A percentile compares a stretch with the other conserved stretches of the same genome.
These are phyloP conservation scores for Leishmania tropica DNA, from an alignment of 208 protist genomes.

Conservation along the genomic window DNA sequence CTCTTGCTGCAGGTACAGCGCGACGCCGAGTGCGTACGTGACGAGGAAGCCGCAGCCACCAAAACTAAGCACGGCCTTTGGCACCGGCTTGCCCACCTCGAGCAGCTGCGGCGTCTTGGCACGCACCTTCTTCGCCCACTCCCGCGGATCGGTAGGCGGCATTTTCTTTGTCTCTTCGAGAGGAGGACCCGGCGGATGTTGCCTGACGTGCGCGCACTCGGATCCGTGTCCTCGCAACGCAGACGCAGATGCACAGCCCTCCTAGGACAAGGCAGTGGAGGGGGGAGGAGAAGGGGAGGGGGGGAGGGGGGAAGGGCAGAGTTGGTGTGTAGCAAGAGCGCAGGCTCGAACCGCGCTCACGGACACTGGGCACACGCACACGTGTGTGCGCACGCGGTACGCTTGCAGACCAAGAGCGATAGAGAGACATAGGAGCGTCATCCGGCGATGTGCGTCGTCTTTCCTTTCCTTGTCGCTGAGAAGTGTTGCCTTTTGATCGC, in stretches of 20 bases:
- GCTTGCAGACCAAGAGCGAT: neutral
- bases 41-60: constrained; percentile 87
- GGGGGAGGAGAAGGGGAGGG: neutral
- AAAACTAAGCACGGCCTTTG: constrained; percentile 87
- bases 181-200: neutral
- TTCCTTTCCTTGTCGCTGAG: neutral
- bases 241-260: neutral
- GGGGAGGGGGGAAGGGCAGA: neutral
- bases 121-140: constrained; percentile 78
- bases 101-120: constrained; percentile 83
- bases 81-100: constrained; percentile 81
- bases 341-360: neutral
- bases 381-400: neutral
- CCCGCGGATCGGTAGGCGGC: constrained; percentile 63
- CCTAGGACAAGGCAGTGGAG: neutral
- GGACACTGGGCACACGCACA: neutral
- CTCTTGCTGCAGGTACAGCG: constrained; percentile 88
- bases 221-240: neutral
- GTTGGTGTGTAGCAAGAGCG: neutral
- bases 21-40: constrained; percentile 88
- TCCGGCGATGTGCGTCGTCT: neutral
- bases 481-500: neutral
- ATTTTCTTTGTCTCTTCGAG: constrained; percentile 16
- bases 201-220: neutral
- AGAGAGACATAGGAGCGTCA: neutral